Percentiles rank a stretch among this genome's conserved stretches.
Conservation (phyloP, 768 basidiomycete genomes). For the Mycena rosella region DNA sequence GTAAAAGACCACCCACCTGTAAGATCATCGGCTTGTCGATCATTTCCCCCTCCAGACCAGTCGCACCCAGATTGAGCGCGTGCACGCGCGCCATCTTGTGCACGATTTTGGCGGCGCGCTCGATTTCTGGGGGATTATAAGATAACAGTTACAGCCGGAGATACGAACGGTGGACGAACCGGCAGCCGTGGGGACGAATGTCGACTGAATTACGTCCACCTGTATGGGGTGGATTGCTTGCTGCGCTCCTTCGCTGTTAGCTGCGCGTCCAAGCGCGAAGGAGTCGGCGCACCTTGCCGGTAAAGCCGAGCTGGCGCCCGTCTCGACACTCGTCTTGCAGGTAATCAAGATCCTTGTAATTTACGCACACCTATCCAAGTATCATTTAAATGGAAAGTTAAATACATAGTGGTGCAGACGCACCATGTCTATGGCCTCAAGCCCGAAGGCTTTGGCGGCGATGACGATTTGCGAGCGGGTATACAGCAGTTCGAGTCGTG, state of each 20-base stretch:
- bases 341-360: constrained; percentile 80
- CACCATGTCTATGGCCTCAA: constrained; percentile 94
- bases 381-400: too few relatives aligned
- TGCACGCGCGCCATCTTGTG: constrained; percentile 62
- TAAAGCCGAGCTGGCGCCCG: constrained; percentile 86
- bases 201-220: constrained; percentile 79
- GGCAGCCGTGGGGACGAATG: constrained; percentile 80
- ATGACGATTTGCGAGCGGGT: constrained; percentile 87
- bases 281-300: constrained; percentile 76
- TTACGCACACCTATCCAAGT: constrained; percentile 92
- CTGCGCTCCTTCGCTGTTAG: constrained; percentile 51
- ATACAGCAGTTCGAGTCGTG: constrained; percentile 83
- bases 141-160: neutral
- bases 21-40: constrained; percentile 77
- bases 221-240: constrained; percentile 97
- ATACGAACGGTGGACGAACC: constrained; percentile 56
- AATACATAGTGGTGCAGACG: constrained; percentile 14
- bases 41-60: constrained; percentile 74
- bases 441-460: constrained; percentile 84
- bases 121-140: constrained; percentile 60
- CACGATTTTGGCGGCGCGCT: constrained; percentile 69
- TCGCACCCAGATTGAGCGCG: constrained; percentile 60
- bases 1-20: constrained; percentile 35
- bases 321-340: constrained; percentile 84
- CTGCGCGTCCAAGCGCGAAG: constrained; percentile 4